Evolutionary conservation across 2,329 filamentous ascomycete species (phyloP), one percentile per base, ranked within the genome.

Genomic region (Scytalidium sp.): DNA sequence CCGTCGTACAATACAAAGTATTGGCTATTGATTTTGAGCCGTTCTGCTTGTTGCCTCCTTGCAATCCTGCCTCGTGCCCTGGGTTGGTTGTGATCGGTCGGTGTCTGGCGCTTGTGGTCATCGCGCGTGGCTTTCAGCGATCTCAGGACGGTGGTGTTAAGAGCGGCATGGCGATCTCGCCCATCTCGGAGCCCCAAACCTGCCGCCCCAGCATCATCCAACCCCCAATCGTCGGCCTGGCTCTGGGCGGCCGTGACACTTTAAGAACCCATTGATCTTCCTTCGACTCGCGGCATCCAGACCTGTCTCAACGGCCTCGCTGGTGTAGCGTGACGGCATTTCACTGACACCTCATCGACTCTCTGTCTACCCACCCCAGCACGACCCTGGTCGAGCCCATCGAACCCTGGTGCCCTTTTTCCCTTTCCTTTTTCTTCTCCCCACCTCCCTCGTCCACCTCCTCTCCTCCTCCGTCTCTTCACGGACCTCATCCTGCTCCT

Each of bases 391-490:
- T 6, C 17, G 13, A 15, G 13, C 13, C 15, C 32, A 15, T 36
- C 15, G 5, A n/a, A 36, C 32, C 17, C 32, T 15, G 11, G 13
- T n/a, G 32, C 8, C 8, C 13, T 36, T 5, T 36, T 15, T 19
- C 43, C 20, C 20, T 32, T 22, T 25, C 5, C 13, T 36, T 36
- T n/a, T n/a, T 36, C 15, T n/a, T 15, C 5, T 36, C 32, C 32
- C 32, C 32, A 36, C 19, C 19, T 32, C 9, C 75, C 75, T 45
- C 72, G 78, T 19, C 60, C 67, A 29, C 67, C 72, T 23, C 71
- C 72, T 49, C 66, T 68, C 22, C 76, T 71, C 56, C 67, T 27
- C 13, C 13, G 4, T 27, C 41, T n/a, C 17, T 43, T 43, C n/a
- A 4, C 41, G n/a, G n/a, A n/a, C n/a, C n/a, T n/a, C n/a, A n/a